phyloP scores from a whole-genome alignment of 2,329 filamentous ascomycete genomes.

The Huntiella bhutanensis region DNA sequence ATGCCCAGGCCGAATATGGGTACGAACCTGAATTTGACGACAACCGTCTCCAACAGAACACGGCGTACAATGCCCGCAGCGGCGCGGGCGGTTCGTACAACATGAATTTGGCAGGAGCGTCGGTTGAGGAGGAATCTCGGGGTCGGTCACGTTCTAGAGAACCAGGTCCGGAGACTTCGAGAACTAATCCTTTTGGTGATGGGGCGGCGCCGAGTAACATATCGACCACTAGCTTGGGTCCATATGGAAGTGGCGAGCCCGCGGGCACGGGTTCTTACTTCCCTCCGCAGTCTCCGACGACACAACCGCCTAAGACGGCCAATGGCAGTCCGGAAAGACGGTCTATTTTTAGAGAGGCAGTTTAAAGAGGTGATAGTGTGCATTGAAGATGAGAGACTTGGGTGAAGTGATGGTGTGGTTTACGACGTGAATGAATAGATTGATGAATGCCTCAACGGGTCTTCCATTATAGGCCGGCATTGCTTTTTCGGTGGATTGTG shows the following conservation, averaged over 20 bases:
- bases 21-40: slow-evolving; percentile 14
- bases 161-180: slow-evolving; percentile 19
- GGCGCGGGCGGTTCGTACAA: slow-evolving; percentile 25
- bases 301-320: slow-evolving; percentile 15
- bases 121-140: slow-evolving; percentile 13
- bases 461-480: neutral
- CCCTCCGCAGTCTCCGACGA: slow-evolving; percentile 14
- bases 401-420: too few relatives aligned
- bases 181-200: slow-evolving; percentile 52
- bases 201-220: slow-evolving; percentile 42
- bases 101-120: slow-evolving; percentile 27
- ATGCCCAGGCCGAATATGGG: slow-evolving; percentile 50
- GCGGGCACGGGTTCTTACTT: neutral
- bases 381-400: too few relatives aligned
- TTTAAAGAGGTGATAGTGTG: slow-evolving; percentile 22
- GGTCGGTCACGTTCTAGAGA: slow-evolving; percentile 26
- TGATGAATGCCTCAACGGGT: neutral
- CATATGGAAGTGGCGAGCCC: slow-evolving; percentile 21
- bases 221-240: slow-evolving; percentile 52
- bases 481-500: neutral
- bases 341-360: slow-evolving; percentile 52
- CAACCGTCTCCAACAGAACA: slow-evolving; percentile 7
- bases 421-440: neutral
- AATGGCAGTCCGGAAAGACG: slow-evolving; percentile 48
- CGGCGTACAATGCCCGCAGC: slow-evolving; percentile 13